Percentiles rank a stretch among this genome's conserved stretches.
These are phyloP conservation scores for Backusella circina DNA, from an alignment of 192 early-diverging fungal species.

Conservation along the genomic window DNA sequence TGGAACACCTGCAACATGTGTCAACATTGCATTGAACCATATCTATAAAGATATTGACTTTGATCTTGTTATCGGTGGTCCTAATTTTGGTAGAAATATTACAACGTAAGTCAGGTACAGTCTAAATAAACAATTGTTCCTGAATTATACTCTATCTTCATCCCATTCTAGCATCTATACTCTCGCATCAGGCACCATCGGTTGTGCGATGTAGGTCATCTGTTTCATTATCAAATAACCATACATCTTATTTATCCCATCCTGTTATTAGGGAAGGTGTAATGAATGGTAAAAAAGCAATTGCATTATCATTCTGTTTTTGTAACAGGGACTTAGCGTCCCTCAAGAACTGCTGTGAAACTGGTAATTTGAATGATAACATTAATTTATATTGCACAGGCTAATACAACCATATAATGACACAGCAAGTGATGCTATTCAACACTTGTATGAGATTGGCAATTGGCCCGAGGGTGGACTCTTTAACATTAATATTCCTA, in stretches of 20 bases:
- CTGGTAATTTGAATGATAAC: conserved; percentile 13
- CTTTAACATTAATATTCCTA: conserved; percentile 44
- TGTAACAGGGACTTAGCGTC: conserved; percentile 6
- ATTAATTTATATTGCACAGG: background rate
- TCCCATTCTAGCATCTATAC: conserved; percentile 23
- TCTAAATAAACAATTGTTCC: background rate
- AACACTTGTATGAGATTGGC: conserved; percentile 12
- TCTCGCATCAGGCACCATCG: conserved; percentile 43
- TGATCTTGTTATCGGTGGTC: conserved; percentile 43
- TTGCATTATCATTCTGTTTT: conserved; percentile 39
- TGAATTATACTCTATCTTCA: background rate
- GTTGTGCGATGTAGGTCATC: conserved; percentile 31
- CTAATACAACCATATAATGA: background rate
- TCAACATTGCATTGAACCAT: conserved; percentile 42
- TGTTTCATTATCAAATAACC: background rate
- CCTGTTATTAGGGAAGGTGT: conserved; percentile 27
- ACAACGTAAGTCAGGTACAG: conserved; percentile 4
- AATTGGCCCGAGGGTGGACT: conserved; percentile 31
- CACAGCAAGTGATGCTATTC: conserved; percentile 24
- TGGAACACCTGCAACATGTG: conserved; percentile 41
- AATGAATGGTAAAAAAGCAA: conserved; percentile 33
- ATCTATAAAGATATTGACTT: conserved; percentile 30
- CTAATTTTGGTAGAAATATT: conserved; percentile 42
- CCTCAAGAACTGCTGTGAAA: conserved; percentile 17
- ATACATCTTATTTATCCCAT: background rate